Evolutionary conservation across 2,329 filamentous ascomycete genomes (phyloP), one percentile per base, ranked within the genome.

Genomic region (Trichoderma sp.): DNA sequence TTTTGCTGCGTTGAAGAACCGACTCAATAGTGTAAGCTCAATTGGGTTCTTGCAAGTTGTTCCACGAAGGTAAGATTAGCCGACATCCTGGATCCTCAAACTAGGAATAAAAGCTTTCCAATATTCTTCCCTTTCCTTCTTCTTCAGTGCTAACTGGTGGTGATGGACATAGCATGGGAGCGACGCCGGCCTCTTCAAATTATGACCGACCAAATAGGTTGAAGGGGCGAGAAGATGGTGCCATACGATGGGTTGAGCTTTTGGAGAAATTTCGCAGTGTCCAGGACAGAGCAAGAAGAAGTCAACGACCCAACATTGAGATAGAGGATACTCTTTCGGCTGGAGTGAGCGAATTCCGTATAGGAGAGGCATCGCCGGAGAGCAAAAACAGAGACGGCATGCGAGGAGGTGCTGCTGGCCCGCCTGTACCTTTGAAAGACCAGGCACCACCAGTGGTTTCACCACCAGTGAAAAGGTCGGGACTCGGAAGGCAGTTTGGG

Each of bases 1-100:
- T 9, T 99, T 99, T 82, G 96, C 95, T 32, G 95, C 96, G 3
- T 86, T 99, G 71, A 98, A 98, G 80, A 99, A 99, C 79, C 91
- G 96, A 55, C 87, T 99, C 65, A 98, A 98, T 82, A 97, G 93
- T 81, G 96, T 99, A 75, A 97, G 93, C 84, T 95, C 96, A 67
- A 98, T 99, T 79, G 96, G 95, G 57, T 97, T 97, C 81, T 85
- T 99, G 73, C 95, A 98, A 79, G 92, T 93, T 75, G 91, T 91
- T 74, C 92, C 87, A 68, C 84, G 93, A 87, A 87, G 88, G 93
- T 96, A 91, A 83, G 91, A 90, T 71, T 70, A 68, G 73, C 28
- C n/a, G 5, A 70, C 57, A 71, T 4, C 9, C 3, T 61, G 13
- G n/a, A n/a, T 47, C 6, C 36, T 50, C 28, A 4, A 61, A 9